Evolutionary conservation across 768 basidiomycete species (phyloP).

Genomic region (Leccinum subtestaceum): DNA sequence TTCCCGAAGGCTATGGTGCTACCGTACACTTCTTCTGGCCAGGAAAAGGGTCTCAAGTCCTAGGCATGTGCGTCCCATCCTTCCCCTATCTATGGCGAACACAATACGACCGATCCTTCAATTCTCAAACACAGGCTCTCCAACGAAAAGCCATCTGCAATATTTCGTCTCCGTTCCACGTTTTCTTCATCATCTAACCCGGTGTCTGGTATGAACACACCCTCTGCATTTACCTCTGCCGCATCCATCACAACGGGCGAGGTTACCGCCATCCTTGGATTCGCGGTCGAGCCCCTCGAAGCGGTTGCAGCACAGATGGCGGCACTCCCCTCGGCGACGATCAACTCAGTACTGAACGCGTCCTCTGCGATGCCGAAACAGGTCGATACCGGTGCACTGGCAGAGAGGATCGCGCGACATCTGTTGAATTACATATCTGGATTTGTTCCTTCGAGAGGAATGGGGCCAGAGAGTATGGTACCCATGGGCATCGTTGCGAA

Average conservation of each 20-base stretch:
- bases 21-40: slow-evolving; percentile 87
- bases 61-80: slow-evolving; percentile 65
- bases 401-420: slow-evolving; percentile 50
- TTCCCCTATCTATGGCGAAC: not conserved
- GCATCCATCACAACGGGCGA: slow-evolving; percentile 38
- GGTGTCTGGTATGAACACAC: slow-evolving; percentile 30
- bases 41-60: slow-evolving; percentile 79
- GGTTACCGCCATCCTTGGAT: slow-evolving; percentile 72
- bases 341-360: slow-evolving; percentile 23
- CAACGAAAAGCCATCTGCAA: slow-evolving; percentile 86
- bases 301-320: slow-evolving; percentile 59
- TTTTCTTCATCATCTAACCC: slow-evolving; percentile 42
- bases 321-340: slow-evolving; percentile 35
- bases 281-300: slow-evolving; percentile 74
- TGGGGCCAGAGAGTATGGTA: slow-evolving; percentile 51
- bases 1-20: slow-evolving; percentile 81
- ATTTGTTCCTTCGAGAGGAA: slow-evolving; percentile 46
- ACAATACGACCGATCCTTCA: not conserved
- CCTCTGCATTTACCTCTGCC: slow-evolving; percentile 31
- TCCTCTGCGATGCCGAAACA: slow-evolving; percentile 13
- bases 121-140: slow-evolving; percentile 56
- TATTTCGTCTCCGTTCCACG: slow-evolving; percentile 75
- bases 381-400: slow-evolving; percentile 17
- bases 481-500: slow-evolving; percentile 61
- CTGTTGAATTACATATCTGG: slow-evolving; percentile 74